Evolutionary conservation across 169 alveolate genomes (phyloP), one percentile per base, ranked within the genome.

Genomic region (Cryptosporidium tyzzeri): DNA sequence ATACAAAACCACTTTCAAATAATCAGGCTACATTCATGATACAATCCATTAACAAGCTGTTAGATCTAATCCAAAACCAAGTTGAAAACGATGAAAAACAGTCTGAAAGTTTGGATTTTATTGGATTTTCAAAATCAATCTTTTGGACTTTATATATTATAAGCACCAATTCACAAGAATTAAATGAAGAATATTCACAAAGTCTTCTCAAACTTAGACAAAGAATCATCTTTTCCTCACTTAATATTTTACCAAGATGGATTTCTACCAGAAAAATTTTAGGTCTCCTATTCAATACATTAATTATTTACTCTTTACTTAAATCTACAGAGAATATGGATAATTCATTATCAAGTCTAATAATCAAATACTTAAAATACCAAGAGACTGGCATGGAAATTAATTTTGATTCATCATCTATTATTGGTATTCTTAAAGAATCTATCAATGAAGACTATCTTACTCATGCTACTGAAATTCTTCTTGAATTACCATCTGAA

Each of bases 241-340:
- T 73, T 4, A 73, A 73, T 31, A 59, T 35, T 5, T 18, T 73
- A 12, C 86, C 86, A 55, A 51, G 26, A 33, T 73, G 86, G 86
- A 1, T 73, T 23, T 29, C 48, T 18, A 53, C 53, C 16, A 73
- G 37, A 10, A 73, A 59, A 35, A 58, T 73, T n/a, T 61, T 71
- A 33, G 70, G 70, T 2, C 35, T 53, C 21, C n/a, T 73, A 73
- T 73, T 73, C 21, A 73, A 73, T 23, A 23, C 39, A 26, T 35
- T 73, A 33, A 18, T 73, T 6, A 41, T 73, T 21, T 59, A 73
- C 70, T 73, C 86, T 18, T 21, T 73, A 9, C 29, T 58, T 23
- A 45, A 69, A n/a, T 18, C 62, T 29, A 44, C 16, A 41, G 50
- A 65, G 31, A 71, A 71, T 18, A 4, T 29, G 16, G 45, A 35